Evolutionary conservation across 805 yeast species (phyloP).

Genomic region (Yarrowia sp.): DNA sequence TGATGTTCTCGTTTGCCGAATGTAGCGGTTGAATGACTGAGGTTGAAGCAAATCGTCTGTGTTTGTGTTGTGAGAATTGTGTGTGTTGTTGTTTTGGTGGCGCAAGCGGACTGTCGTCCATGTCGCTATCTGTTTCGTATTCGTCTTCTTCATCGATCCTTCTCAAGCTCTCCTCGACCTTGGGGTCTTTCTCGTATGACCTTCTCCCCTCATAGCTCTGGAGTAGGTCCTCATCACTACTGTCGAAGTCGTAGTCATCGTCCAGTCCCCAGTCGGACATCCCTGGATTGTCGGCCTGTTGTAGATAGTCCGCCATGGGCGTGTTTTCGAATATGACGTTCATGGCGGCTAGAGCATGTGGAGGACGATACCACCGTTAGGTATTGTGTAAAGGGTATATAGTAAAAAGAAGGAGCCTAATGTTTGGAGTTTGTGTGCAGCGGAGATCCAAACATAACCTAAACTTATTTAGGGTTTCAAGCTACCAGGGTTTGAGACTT

Average conservation of each 20-base stretch:
- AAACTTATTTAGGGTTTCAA: background rate
- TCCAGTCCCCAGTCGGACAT: conserved; percentile 41
- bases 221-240: conserved; percentile 21
- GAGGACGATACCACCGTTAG: conserved; percentile 20
- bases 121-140: conserved; percentile 1
- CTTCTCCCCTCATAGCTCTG: conserved; percentile 19
- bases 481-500: background rate
- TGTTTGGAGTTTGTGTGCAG: conserved; percentile 19
- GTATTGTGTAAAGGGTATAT: background rate
- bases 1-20: conserved; percentile 7
- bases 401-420: background rate
- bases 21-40: conserved; percentile 29
- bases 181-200: conserved; percentile 8
- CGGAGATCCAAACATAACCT: conserved; percentile 23
- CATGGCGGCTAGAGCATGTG: conserved; percentile 24
- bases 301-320: conserved; percentile 37
- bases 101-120: background rate
- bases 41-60: background rate
- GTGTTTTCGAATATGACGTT: conserved; percentile 35
- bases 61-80: conserved; percentile 4
- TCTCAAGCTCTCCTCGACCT: conserved; percentile 3
- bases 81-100: background rate
- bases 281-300: conserved; percentile 31
- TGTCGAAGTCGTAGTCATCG: conserved; percentile 27
- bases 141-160: conserved; percentile 7